These are phyloP conservation scores for Tetracladium setigerum DNA, from an alignment of 495 filamentous ascomycete genomes.

Conservation along the genomic window DNA sequence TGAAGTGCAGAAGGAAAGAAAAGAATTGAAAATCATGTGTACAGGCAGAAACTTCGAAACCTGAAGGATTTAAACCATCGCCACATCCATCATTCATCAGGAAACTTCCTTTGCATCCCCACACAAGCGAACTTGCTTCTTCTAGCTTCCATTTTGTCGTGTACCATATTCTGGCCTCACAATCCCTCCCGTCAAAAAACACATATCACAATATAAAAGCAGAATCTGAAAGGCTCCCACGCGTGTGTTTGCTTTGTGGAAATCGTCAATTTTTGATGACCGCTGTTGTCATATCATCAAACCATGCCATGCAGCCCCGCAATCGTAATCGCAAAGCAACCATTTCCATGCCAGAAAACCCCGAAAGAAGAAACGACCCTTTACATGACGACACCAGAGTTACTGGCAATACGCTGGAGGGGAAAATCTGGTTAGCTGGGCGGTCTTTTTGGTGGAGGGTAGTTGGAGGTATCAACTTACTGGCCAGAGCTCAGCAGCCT, in stretches of 20 bases:
- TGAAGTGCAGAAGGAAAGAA: too few species aligned
- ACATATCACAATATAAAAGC: too few species aligned
- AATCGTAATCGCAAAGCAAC: conserved; percentile 11
- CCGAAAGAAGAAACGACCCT: conserved; percentile 24
- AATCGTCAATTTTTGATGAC: not conserved
- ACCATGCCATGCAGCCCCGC: not conserved
- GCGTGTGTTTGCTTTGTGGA: too few species aligned
- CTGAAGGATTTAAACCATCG: too few species aligned
- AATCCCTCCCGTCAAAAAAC: too few species aligned
- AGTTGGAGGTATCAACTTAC: conserved; percentile 42
- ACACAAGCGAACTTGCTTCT: too few species aligned
- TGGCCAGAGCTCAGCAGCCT: conserved; percentile 99
- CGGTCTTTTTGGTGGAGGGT: not conserved
- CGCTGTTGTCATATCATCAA: not conserved
- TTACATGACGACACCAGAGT: conserved; percentile 99
- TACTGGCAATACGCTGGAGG: conserved; percentile 91
- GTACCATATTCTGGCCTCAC: too few species aligned
- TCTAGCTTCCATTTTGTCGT: too few species aligned
- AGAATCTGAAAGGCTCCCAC: not conserved
- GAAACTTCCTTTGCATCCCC: too few species aligned
- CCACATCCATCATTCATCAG: too few species aligned
- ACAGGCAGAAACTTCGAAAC: too few species aligned
- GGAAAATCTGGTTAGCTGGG: conserved; percentile 5
- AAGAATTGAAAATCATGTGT: too few species aligned
- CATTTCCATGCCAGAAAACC: conserved; percentile 22